Conservation (phyloP, 305 asterid genomes). For the Fraxinus baroniana region DNA sequence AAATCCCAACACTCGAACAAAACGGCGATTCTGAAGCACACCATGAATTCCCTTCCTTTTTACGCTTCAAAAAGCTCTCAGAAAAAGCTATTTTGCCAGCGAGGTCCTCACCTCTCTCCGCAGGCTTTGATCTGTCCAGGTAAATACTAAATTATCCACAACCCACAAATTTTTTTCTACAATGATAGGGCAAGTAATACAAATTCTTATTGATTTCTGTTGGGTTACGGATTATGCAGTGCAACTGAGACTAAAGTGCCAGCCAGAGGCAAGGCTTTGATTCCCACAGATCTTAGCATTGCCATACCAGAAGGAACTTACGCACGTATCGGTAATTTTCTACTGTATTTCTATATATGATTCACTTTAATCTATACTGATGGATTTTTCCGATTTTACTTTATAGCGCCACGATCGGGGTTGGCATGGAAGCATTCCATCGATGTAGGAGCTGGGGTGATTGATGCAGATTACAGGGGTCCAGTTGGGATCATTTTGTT, state of each 20-base stretch:
- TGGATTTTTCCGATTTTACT: background rate
- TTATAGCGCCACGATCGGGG: constrained; percentile 63
- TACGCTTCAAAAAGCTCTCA: constrained; percentile 57
- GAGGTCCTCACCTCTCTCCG: constrained; percentile 54
- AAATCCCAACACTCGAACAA: background rate
- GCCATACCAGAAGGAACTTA: constrained; percentile 67
- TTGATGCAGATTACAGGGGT: constrained; percentile 76
- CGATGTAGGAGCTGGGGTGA: constrained; percentile 74
- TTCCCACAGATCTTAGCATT: constrained; percentile 65
- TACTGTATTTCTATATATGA: background rate
- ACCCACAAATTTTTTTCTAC: background rate
- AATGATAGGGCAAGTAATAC: background rate
- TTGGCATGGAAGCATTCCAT: constrained; percentile 67
- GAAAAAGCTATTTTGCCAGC: constrained; percentile 63
- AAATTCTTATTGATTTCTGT: background rate
- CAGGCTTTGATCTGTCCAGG: constrained; percentile 80
- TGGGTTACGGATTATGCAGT: constrained; percentile 23
- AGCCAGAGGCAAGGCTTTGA: constrained; percentile 60
- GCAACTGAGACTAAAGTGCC: constrained; percentile 56
- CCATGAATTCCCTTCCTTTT: constrained; percentile 21
- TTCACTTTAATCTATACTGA: background rate
- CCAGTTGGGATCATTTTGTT: constrained; percentile 66
- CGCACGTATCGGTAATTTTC: constrained; percentile 58
- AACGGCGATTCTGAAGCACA: constrained; percentile 8
- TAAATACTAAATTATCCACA: background rate